These are phyloP conservation scores for Colletotrichum sp. DNA, from an alignment of 2,329 filamentous ascomycete species.

Conservation along the genomic window DNA sequence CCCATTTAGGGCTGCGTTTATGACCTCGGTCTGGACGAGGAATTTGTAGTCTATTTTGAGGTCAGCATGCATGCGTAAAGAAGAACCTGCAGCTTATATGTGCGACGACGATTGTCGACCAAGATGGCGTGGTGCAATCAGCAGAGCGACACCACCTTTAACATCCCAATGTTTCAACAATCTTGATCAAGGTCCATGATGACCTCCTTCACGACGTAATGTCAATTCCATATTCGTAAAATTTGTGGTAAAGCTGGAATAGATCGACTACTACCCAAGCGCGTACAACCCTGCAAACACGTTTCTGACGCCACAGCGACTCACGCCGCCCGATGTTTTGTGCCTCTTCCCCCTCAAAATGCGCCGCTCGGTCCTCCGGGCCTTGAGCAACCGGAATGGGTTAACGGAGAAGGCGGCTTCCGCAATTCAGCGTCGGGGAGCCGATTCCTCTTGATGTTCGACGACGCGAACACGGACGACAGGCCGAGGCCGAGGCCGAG, in stretches of 20 bases:
- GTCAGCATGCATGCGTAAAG: not conserved
- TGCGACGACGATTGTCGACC: not conserved
- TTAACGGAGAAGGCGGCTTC: not conserved
- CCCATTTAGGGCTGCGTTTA: fast-evolving
- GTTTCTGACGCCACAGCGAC: not conserved
- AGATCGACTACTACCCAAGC: not conserved
- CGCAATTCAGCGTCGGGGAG: not conserved
- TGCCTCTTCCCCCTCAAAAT: not conserved
- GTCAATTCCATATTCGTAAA: not conserved
- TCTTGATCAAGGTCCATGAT: not conserved
- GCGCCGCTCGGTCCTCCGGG: not conserved
- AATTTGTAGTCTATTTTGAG: not conserved
- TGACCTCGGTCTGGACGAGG: not conserved
- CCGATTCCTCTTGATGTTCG: not conserved
- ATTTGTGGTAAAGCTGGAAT: not conserved
- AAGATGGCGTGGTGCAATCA: not conserved
- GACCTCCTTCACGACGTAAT: not conserved
- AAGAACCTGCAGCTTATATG: not conserved
- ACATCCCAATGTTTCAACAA: not conserved
- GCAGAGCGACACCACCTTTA: not conserved
- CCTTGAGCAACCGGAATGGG: not conserved
- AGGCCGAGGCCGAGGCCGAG: not conserved
- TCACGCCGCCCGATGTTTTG: not conserved
- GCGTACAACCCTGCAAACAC: not conserved
- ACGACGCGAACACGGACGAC: not conserved